Evolutionary conservation across 257 asterid species (phyloP).

Genomic region (Cynanchum wilfordii): DNA sequence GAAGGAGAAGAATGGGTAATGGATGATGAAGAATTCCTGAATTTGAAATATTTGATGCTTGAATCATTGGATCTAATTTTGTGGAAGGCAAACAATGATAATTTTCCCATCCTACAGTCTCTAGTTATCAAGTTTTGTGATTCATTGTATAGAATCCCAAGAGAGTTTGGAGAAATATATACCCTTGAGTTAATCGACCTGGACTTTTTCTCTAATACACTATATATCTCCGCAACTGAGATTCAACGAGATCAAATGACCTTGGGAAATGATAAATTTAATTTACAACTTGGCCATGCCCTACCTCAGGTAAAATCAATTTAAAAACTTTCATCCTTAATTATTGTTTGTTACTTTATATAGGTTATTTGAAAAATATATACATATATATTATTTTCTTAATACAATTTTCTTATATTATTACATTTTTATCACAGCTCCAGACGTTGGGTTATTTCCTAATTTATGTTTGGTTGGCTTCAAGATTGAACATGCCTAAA

Average conservation of each 20-base stretch:
- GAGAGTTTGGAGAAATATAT: background rate
- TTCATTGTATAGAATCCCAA: background rate
- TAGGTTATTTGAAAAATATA: too few relatives aligned
- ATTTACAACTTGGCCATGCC: background rate
- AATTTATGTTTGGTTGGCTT: background rate
- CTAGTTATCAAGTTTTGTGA: background rate
- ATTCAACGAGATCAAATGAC: background rate
- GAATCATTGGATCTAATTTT: background rate
- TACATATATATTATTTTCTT: too few relatives aligned
- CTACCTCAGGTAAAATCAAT: background rate
- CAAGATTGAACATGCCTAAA: too few relatives aligned
- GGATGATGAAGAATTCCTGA: slow-evolving; percentile 10
- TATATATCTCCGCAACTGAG: background rate
- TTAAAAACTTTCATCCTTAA: too few relatives aligned
- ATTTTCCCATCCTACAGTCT: background rate
- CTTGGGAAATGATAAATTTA: background rate
- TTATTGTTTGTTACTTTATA: too few relatives aligned
- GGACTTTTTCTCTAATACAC: background rate
- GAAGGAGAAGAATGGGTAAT: slow-evolving; percentile 19
- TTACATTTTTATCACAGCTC: too few relatives aligned
- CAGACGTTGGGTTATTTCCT: too few relatives aligned
- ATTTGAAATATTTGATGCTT: slow-evolving; percentile 11
- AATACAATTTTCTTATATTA: too few relatives aligned
- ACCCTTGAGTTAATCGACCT: background rate
- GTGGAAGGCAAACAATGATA: background rate